Percentiles rank a stretch among this genome's conserved stretches.
phyloP scores from a whole-genome alignment of 2,329 filamentous ascomycete species.

The Cucurbitaria berberidis region DNA sequence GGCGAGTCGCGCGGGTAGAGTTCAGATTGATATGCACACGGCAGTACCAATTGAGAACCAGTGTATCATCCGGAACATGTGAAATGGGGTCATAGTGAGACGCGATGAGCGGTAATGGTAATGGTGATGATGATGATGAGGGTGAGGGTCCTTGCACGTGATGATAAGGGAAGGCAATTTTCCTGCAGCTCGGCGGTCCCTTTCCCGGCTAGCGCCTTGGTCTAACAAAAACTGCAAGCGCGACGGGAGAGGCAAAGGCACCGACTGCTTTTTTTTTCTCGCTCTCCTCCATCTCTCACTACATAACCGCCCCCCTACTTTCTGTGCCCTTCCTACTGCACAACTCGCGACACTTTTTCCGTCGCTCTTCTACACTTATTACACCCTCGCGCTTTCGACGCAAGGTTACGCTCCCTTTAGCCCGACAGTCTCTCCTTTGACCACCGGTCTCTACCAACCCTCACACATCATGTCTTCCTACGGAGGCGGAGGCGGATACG shows the following conservation, averaged over 20 bases:
- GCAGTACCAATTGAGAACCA: background rate
- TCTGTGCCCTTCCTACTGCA: conserved; percentile 25
- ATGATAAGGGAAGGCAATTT: conserved; percentile 10
- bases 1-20: background rate
- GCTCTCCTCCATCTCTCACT: conserved; percentile 25
- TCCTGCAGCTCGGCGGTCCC: conserved; percentile 17
- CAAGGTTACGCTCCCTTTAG: conserved; percentile 29
- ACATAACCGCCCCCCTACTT: conserved; percentile 23
- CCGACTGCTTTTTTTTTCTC: conserved; percentile 27
- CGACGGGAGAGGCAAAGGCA: conserved; percentile 30
- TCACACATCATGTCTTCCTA: conserved; percentile 70
- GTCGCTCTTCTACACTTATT: conserved; percentile 32
- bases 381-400: conserved; percentile 19
- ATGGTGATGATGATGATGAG: too few species aligned
- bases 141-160: background rate
- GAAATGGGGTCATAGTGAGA: background rate
- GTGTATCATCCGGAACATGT: background rate
- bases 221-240: conserved; percentile 31
- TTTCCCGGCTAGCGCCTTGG: conserved; percentile 25
- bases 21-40: background rate
- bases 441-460: conserved; percentile 44
- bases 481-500: conserved; percentile 61
- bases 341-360: conserved; percentile 30
- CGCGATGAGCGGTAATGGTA: background rate
- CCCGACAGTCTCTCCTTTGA: conserved; percentile 26